Percentiles rank a stretch among this genome's conserved stretches.
Evolutionary conservation across 129 eudicot species (phyloP).

Genomic region (Ambrosia trifida): DNA sequence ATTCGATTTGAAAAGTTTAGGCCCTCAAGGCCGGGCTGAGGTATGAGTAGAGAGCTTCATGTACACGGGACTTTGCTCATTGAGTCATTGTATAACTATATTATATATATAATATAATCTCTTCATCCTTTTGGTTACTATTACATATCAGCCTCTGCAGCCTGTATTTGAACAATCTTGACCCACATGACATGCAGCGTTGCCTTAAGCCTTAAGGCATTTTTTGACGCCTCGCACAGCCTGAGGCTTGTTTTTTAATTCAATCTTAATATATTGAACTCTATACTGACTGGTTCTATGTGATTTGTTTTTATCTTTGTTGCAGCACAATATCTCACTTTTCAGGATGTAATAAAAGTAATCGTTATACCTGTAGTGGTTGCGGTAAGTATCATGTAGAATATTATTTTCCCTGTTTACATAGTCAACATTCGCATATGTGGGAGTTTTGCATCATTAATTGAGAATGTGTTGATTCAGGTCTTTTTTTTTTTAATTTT

Average conservation of each 20-base stretch:
- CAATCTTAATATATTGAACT: conserved; percentile 1
- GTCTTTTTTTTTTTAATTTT: too few species aligned
- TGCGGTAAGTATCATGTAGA: conserved; percentile 59
- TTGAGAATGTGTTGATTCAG: background rate
- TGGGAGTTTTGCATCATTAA: background rate
- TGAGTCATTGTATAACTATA: too few species aligned
- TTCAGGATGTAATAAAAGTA: conserved; percentile 52
- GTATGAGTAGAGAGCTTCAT: too few species aligned
- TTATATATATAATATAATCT: too few species aligned
- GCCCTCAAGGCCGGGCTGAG: too few species aligned
- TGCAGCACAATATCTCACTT: conserved; percentile 82
- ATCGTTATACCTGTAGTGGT: conserved; percentile 77
- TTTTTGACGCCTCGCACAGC: too few species aligned
- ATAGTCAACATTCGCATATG: background rate
- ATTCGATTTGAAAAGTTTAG: background rate
- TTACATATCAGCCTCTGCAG: too few species aligned
- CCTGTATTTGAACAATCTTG: background rate
- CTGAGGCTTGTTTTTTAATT: background rate
- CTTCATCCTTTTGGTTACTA: too few species aligned
- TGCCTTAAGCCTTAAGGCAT: too few species aligned
- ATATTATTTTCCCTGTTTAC: background rate
- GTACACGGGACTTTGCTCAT: too few species aligned
- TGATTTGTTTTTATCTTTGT: conserved; percentile 6
- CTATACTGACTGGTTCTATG: background rate
- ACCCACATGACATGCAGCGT: too few species aligned